These are phyloP conservation scores for Penicillium herquei DNA, from an alignment of 495 filamentous ascomycete species.

Conservation along the genomic window DNA sequence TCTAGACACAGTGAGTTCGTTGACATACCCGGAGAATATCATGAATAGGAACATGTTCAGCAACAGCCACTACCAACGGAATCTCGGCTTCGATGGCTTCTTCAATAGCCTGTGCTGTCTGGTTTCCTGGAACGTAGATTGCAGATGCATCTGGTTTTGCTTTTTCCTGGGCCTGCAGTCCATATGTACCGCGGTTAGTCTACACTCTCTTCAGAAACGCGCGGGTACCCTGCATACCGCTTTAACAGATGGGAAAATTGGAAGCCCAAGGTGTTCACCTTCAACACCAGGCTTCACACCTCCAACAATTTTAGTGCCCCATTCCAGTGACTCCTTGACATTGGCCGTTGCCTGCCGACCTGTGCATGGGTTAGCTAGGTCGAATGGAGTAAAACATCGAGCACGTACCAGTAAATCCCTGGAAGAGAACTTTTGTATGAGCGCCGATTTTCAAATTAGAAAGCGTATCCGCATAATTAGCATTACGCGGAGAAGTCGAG, in stretches of 20 bases:
- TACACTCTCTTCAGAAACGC: not conserved
- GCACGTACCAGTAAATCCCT: constrained; percentile 76
- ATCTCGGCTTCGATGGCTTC: constrained; percentile 89
- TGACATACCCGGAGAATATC: constrained; percentile 73
- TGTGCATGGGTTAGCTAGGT: constrained; percentile 5
- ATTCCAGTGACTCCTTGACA: constrained; percentile 76
- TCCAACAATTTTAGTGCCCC: constrained; percentile 85
- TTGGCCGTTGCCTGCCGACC: constrained; percentile 70
- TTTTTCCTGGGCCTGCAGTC: constrained; percentile 62
- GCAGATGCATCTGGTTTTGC: constrained; percentile 82
- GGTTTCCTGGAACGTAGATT: constrained; percentile 79
- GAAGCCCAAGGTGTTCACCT: constrained; percentile 77
- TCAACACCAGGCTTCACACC: constrained; percentile 77
- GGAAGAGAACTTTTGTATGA: constrained; percentile 80
- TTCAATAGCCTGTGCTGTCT: constrained; percentile 76
- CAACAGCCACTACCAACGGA: constrained; percentile 82
- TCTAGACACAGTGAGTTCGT: not conserved
- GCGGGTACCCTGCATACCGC: constrained; percentile 39
- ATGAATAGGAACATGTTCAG: constrained; percentile 87
- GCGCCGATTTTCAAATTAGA: constrained; percentile 73
- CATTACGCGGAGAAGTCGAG: constrained; percentile 33
- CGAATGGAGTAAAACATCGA: not conserved
- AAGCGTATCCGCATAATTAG: constrained; percentile 63
- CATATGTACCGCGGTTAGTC: not conserved
- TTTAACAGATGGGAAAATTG: constrained; percentile 71